Base-by-base conservation (phyloP, 2,329 filamentous ascomycete genomes). In the Corniculantispora saksenae region DNA sequence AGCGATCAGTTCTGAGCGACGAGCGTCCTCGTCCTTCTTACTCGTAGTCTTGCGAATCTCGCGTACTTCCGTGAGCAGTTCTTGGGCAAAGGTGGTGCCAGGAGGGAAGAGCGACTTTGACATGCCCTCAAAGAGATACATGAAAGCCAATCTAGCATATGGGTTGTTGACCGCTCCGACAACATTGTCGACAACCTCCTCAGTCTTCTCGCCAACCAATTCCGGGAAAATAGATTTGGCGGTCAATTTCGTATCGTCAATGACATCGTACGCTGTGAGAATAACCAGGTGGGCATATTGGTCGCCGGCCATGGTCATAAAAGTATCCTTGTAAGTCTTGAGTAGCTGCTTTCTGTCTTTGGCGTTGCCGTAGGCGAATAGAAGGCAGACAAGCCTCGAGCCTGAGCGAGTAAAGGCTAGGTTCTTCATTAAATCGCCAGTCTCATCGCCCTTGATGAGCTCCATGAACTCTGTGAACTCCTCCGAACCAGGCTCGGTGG, bases 361-460 rank as follows among this genome's bases (percentile, higher is more conserved):
- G 69, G 95, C 93, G 61, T 84, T 89, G 65, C 93, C 93, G 73
- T 97, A 85, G 12, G 95, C 94, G 47, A 99, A 81, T 48, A 92
- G 86, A 51, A 97, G 83, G 73, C 89, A 94, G 64, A 93, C 90
- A 15, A 99, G 83, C 43, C 91, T 86, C 54, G 93, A 89, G 7
- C 95, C 95, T 10, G 92, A 93, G 76, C 90, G 91, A 51, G 95
- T 99, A 79, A 99, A 99, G 8, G 94, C 94, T 81, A 99, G 86
- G 77, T 98, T 98, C 83, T 97, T 97, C 69, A 95, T 84, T 67
- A 97, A 79, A 76, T 98, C 94, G 56, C 93, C 93, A 65, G 91
- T 90, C 74, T 97, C 92, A 70, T 99, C 94, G 48, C 92, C 92
- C 80, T 96, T 97, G 73, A 99, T 83, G 70, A 96, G 84, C 77